phyloP scores from a whole-genome alignment of 1,139 yeast genomes.

The Zhuliangozyma blackwelliae region DNA sequence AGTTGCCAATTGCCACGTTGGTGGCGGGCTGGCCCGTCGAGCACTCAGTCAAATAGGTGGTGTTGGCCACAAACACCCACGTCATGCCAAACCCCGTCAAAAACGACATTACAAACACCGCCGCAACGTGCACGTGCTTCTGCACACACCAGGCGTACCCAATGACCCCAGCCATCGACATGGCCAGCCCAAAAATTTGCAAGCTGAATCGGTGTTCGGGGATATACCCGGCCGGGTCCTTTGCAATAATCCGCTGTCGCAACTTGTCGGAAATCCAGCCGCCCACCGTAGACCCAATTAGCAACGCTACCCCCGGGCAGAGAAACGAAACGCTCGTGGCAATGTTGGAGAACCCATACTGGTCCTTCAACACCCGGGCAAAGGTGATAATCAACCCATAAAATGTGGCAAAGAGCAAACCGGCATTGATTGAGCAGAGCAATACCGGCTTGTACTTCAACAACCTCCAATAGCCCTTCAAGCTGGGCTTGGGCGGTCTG shows the following conservation, averaged over 20 bases:
- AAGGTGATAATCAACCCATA: conserved; percentile 54
- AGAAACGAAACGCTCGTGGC: conserved; percentile 45
- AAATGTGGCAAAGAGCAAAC: conserved; percentile 51
- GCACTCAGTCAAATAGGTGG: conserved; percentile 54
- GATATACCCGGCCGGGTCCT: conserved; percentile 22
- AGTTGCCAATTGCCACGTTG: conserved; percentile 52
- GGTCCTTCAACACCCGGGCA: conserved; percentile 32
- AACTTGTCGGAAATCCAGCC: conserved; percentile 48
- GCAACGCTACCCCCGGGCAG: conserved; percentile 51
- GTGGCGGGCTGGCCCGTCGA: conserved; percentile 51
- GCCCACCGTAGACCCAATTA: conserved; percentile 47
- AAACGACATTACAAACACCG: conserved; percentile 42
- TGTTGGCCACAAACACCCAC: conserved; percentile 55
- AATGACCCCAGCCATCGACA: conserved; percentile 43
- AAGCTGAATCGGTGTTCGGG: conserved; percentile 48
- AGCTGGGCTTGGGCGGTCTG: conserved; percentile 46
- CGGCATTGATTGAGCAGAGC: conserved; percentile 46
- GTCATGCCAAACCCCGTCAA: conserved; percentile 54
- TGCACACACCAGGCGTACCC: conserved; percentile 57
- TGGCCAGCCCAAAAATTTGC: conserved; percentile 42
- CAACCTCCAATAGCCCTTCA: conserved; percentile 32
- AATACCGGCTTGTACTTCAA: conserved; percentile 42
- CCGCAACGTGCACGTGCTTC: conserved; percentile 36
- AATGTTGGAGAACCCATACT: conserved; percentile 33
- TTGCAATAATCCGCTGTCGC: conserved; percentile 21